Evolutionary conservation across 2,329 filamentous ascomycete species (phyloP).

Genomic region (Colletotrichum spinosum): DNA sequence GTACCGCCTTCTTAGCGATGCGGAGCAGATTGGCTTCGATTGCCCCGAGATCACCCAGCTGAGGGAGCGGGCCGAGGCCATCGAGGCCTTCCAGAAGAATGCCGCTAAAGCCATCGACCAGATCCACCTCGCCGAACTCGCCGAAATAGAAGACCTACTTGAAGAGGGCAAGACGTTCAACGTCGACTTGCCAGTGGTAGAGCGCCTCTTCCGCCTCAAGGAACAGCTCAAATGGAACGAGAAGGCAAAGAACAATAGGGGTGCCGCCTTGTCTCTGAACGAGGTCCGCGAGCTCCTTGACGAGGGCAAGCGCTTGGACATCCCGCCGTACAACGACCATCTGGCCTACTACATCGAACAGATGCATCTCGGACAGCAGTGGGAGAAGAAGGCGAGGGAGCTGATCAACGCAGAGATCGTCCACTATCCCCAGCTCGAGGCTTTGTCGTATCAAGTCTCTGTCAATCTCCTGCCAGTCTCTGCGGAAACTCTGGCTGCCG

Average conservation of each 20-base stretch:
- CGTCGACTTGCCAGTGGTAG: constrained; percentile 90
- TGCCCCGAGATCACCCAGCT: constrained; percentile 90
- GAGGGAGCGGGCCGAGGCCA: constrained; percentile 85
- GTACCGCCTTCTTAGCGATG: constrained; percentile 83
- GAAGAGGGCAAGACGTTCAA: constrained; percentile 91
- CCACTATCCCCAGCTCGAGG: constrained; percentile 94
- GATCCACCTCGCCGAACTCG: constrained; percentile 70
- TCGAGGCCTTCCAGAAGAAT: constrained; percentile 85
- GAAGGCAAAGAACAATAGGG: constrained; percentile 74
- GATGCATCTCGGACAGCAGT: constrained; percentile 80
- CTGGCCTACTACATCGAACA: constrained; percentile 82
- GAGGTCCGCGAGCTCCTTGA: constrained; percentile 85
- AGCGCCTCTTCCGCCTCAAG: constrained; percentile 81
- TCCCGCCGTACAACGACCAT: constrained; percentile 84
- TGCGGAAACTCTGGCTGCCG: constrained; percentile 79
- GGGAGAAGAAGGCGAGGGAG: constrained; percentile 94
- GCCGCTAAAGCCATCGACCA: constrained; percentile 78
- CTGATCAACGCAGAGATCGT: constrained; percentile 91
- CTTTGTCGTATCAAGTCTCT: constrained; percentile 84
- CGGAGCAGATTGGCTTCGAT: constrained; percentile 90
- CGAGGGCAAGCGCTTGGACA: constrained; percentile 80
- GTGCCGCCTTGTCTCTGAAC: constrained; percentile 76
- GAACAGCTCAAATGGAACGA: constrained; percentile 92
- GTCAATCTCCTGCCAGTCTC: constrained; percentile 81
- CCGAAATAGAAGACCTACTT: constrained; percentile 89